Conservation (phyloP, 179 eudicot species). For the Sideroxylon spinosum region DNA sequence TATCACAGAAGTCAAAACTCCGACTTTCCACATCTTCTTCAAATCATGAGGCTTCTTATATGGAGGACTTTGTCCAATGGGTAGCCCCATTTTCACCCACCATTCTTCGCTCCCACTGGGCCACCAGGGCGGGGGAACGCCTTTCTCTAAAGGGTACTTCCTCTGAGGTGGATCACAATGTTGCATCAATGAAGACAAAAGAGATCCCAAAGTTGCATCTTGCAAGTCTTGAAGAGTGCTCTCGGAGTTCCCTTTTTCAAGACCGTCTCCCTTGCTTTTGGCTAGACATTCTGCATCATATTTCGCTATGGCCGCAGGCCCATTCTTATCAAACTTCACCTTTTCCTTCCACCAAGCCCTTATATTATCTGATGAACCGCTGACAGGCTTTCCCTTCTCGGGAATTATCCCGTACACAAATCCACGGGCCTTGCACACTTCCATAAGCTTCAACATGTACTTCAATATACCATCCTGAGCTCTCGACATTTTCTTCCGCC, state of each 20-base stretch:
- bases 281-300: conserved; percentile 53
- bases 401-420: conserved; percentile 85
- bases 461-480: conserved; percentile 92
- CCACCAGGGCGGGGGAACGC: conserved; percentile 83
- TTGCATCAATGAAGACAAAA: conserved; percentile 78
- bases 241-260: conserved; percentile 41
- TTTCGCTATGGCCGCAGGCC: conserved; percentile 69
- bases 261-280: conserved; percentile 34
- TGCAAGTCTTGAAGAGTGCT: conserved; percentile 65
- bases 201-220: conserved; percentile 80
- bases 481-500: conserved; percentile 80
- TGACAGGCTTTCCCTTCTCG: conserved; percentile 81
- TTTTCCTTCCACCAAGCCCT: conserved; percentile 94
- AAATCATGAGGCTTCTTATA: conserved; percentile 83
- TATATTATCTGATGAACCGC: conserved; percentile 75
- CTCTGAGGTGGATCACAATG: conserved; percentile 84
- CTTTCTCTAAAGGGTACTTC: conserved; percentile 71
- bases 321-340: conserved; percentile 77
- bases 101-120: conserved; percentile 68
- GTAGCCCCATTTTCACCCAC: conserved; percentile 58
- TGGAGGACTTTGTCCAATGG: conserved; percentile 60
- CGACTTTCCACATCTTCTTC: conserved; percentile 90
- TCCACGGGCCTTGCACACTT: conserved; percentile 80
- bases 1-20: conserved; percentile 78
- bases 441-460: conserved; percentile 85